phyloP scores from a whole-genome alignment of 768 basidiomycete species.

The Phaffia australis region DNA sequence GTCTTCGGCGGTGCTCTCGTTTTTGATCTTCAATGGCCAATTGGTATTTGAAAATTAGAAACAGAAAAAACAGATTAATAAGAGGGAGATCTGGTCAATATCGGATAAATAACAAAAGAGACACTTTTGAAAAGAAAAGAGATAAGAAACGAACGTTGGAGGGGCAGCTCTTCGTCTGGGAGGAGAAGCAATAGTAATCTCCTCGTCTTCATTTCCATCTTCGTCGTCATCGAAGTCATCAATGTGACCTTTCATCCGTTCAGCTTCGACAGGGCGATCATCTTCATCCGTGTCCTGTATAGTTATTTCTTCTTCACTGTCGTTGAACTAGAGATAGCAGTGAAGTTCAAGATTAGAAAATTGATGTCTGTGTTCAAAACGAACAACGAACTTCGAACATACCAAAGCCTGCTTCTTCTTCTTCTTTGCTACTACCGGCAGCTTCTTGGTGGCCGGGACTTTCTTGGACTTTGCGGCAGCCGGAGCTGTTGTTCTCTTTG shows the following conservation, averaged over 20 bases:
- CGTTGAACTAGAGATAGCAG: slow-evolving; percentile 71
- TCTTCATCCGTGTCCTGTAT: neutral
- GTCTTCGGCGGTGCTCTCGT: no score
- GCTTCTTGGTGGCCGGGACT: slow-evolving; percentile 42
- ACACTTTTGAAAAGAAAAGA: no score
- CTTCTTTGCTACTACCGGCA: slow-evolving; percentile 39
- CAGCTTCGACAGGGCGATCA: neutral
- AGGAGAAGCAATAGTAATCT: no score
- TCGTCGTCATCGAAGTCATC: slow-evolving; percentile 13
- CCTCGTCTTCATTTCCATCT: slow-evolving; percentile 18
- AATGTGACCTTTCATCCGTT: neutral
- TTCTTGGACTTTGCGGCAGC: slow-evolving; percentile 28
- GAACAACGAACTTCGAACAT: slow-evolving; percentile 24
- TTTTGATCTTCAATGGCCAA: no score
- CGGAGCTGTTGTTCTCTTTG: slow-evolving; percentile 35
- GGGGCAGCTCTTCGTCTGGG: no score
- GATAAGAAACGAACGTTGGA: no score
- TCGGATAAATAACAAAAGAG: no score
- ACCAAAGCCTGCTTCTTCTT: slow-evolving; percentile 47
- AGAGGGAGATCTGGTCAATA: no score
- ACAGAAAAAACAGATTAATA: no score
- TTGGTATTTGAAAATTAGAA: no score
- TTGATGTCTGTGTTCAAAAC: slow-evolving; percentile 12
- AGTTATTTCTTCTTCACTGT: slow-evolving; percentile 31
- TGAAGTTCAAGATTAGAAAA: slow-evolving; percentile 40